Evolutionary conservation across 2,329 filamentous ascomycete species (phyloP).

Genomic region (Neoscytalidium dimidiatum): DNA sequence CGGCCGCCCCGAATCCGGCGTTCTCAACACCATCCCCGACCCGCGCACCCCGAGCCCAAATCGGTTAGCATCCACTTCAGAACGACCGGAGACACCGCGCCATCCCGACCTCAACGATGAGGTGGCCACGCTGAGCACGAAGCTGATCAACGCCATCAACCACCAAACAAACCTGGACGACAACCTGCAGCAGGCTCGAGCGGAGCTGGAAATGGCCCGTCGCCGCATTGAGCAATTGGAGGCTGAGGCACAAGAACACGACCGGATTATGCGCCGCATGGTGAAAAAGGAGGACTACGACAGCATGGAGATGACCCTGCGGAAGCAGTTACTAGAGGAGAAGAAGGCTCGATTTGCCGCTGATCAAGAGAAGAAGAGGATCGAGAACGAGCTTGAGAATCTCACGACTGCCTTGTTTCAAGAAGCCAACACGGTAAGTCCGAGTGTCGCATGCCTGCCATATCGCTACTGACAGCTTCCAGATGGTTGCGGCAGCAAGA

Average conservation of each 20-base stretch:
- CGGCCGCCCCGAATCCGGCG: constrained; percentile 53
- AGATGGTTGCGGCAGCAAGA: constrained; percentile 91
- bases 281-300: constrained; percentile 76
- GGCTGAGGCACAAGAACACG: constrained; percentile 59
- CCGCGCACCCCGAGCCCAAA: constrained; percentile 46
- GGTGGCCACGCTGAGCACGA: constrained; percentile 87
- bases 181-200: constrained; percentile 75
- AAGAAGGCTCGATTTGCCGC: constrained; percentile 42
- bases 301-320: constrained; percentile 43
- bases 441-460: background rate
- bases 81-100: constrained; percentile 38
- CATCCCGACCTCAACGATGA: constrained; percentile 69
- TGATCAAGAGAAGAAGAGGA: constrained; percentile 74
- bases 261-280: constrained; percentile 62
- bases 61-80: constrained; percentile 33
- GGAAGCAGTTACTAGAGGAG: constrained; percentile 45
- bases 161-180: constrained; percentile 93
- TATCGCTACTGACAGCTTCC: constrained; percentile 25
- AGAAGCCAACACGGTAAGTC: constrained; percentile 80
- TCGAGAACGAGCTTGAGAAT: constrained; percentile 89
- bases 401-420: constrained; percentile 93
- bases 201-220: constrained; percentile 76
- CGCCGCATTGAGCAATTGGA: constrained; percentile 71
- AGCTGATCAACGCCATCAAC: constrained; percentile 96
- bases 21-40: constrained; percentile 68